phyloP scores from a whole-genome alignment of 2,329 filamentous ascomycete genomes.

The Aureobasidium sp. region DNA sequence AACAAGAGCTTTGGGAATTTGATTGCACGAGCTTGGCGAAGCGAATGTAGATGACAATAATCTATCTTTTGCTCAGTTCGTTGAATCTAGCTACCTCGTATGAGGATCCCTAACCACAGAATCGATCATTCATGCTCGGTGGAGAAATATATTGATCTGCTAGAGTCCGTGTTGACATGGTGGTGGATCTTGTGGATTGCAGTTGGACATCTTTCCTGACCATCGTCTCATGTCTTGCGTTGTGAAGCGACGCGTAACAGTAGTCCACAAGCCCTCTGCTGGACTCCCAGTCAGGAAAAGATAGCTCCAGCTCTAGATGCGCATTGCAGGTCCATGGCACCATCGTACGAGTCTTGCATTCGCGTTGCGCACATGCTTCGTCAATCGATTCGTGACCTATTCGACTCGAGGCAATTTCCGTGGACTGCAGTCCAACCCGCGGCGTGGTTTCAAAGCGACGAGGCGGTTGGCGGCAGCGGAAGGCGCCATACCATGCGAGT shows the following conservation, averaged over 20 bases:
- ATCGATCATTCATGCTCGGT: background rate
- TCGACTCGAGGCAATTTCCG: background rate
- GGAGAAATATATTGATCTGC: background rate
- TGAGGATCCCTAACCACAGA: background rate
- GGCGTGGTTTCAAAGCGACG: background rate
- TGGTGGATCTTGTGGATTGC: background rate
- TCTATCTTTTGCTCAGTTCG: background rate
- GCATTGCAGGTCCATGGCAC: background rate
- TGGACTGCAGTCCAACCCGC: background rate
- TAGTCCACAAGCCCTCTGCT: background rate
- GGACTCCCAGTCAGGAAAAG: background rate
- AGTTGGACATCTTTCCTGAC: background rate
- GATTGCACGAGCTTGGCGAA: background rate
- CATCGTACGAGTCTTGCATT: conserved; percentile 6
- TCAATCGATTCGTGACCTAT: background rate
- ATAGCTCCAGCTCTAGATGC: background rate
- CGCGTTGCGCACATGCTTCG: background rate
- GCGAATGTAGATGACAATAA: background rate
- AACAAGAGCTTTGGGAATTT: background rate
- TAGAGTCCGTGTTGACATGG: background rate
- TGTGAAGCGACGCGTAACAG: background rate
- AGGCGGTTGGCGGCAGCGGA: background rate
- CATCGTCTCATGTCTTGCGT: background rate
- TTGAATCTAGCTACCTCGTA: background rate
- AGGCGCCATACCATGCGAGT: background rate